Conservation (phyloP, 1,139 yeast species). For the Sugiyamaella neomexicana region DNA sequence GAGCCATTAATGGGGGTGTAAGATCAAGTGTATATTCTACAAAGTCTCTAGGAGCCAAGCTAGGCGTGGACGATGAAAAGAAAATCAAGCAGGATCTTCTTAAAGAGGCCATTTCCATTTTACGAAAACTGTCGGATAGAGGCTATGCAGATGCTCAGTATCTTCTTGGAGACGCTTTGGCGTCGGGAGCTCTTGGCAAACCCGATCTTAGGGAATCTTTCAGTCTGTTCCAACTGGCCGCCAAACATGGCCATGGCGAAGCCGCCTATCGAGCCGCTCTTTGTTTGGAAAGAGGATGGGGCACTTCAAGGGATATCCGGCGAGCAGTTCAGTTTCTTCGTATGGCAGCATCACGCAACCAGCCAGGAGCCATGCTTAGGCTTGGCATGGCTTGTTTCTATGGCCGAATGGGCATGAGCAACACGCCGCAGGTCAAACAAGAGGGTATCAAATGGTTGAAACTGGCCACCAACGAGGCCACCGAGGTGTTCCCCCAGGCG, state of each 20-base stretch:
- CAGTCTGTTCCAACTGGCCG: constrained; percentile 77
- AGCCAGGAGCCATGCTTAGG: constrained; percentile 94
- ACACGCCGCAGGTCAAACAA: constrained; percentile 68
- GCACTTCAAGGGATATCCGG: constrained; percentile 84
- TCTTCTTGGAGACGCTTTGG: constrained; percentile 80
- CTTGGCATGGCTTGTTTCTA: constrained; percentile 84
- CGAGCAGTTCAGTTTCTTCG: constrained; percentile 81
- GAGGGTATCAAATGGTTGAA: constrained; percentile 92
- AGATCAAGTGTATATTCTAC: constrained; percentile 15
- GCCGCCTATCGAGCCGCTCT: constrained; percentile 88
- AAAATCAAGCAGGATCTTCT: constrained; percentile 48
- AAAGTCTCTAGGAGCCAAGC: neutral
- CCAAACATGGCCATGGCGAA: constrained; percentile 90
- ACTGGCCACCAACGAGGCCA: constrained; percentile 82
- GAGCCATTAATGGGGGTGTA: neutral
- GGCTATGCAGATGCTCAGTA: constrained; percentile 92
- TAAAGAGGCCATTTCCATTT: constrained; percentile 72
- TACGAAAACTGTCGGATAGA: constrained; percentile 71
- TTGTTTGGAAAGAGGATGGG: constrained; percentile 92
- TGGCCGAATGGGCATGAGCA: constrained; percentile 77
- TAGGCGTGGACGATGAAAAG: constrained; percentile 30
- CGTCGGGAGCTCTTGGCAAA: constrained; percentile 83
- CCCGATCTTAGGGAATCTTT: constrained; percentile 81
- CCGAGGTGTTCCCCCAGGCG: constrained; percentile 83
- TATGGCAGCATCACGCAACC: constrained; percentile 87